phyloP scores from a whole-genome alignment of 306 rosid genomes.

The Pyrus pyrifolia region DNA sequence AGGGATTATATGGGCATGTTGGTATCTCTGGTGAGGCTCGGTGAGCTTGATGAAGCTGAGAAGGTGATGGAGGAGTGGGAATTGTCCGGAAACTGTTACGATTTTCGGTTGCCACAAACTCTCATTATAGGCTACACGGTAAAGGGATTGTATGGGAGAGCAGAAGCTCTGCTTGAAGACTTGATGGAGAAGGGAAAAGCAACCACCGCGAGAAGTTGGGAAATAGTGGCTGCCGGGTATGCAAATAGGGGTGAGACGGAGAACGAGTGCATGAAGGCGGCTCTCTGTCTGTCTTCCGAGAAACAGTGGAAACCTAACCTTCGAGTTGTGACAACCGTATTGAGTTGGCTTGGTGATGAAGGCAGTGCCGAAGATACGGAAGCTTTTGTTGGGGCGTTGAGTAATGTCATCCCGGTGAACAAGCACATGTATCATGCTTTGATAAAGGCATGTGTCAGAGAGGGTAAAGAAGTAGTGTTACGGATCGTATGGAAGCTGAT shows the following conservation, averaged over 20 bases:
- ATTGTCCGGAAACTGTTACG: conserved; percentile 64
- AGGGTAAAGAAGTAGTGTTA: conserved; percentile 39
- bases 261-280: conserved; percentile 52
- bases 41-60: too few species aligned
- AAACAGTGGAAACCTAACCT: conserved; percentile 56
- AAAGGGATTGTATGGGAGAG: conserved; percentile 51
- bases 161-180: conserved; percentile 55
- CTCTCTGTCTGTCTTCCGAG: conserved; percentile 27
- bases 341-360: conserved; percentile 61
- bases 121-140: conserved; percentile 44
- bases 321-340: conserved; percentile 20
- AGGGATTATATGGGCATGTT: too few species aligned
- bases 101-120: conserved; percentile 49
- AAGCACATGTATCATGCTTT: conserved; percentile 48
- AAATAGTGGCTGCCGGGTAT: conserved; percentile 47
- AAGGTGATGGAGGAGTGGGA: conserved; percentile 67
- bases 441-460: conserved; percentile 45
- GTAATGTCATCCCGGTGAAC: conserved; percentile 27
- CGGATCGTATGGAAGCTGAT: conserved; percentile 51
- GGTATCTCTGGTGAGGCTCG: too few species aligned
- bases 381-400: conserved; percentile 43
- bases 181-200: conserved; percentile 44
- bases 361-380: conserved; percentile 50
- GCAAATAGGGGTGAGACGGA: conserved; percentile 41
- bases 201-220: conserved; percentile 57